Percentiles rank a stretch among this genome's conserved stretches.
Evolutionary conservation across 2,329 filamentous ascomycete genomes (phyloP).

Genomic region (Sporothrix sp.): DNA sequence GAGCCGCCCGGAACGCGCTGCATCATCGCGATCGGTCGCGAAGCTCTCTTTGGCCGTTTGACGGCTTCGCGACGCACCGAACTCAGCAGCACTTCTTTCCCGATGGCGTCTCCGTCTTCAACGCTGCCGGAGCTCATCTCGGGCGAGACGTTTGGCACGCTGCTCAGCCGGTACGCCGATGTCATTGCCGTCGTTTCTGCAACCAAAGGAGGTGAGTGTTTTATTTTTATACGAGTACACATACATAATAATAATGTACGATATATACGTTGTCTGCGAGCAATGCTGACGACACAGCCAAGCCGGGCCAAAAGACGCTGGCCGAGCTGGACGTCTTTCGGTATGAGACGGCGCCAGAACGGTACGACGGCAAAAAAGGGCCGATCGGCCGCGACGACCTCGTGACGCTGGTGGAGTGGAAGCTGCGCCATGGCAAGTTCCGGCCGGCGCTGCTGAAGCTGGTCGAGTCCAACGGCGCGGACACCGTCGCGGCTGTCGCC

Average conservation of each 20-base stretch:
- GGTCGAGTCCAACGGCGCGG: constrained; percentile 50
- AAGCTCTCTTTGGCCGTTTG: too few species aligned
- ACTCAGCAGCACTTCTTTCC: background rate
- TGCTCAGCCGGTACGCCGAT: constrained; percentile 21
- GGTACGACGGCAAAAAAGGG: too few species aligned
- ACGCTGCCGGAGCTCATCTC: constrained; percentile 10
- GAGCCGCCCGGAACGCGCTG: too few species aligned
- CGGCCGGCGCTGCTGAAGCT: constrained; percentile 51
- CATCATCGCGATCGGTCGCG: too few species aligned
- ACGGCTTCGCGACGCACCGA: too few species aligned
- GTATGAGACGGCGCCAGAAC: constrained; percentile 41
- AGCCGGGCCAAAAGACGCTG: constrained; percentile 41
- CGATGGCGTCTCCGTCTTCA: background rate
- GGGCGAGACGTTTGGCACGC: background rate
- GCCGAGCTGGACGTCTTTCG: constrained; percentile 51
- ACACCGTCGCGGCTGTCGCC: constrained; percentile 38
- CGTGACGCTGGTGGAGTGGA: constrained; percentile 57
- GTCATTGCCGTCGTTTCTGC: constrained; percentile 35
- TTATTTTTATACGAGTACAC: too few species aligned
- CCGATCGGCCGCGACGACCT: constrained; percentile 51
- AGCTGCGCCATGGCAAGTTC: constrained; percentile 58
- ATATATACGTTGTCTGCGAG: too few species aligned
- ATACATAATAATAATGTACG: too few species aligned
- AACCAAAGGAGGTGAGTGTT: constrained; percentile 32
- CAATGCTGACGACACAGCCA: constrained; percentile 28